phyloP scores from a whole-genome alignment of 1,139 yeast genomes.

The Yamadazyma buinensis region DNA sequence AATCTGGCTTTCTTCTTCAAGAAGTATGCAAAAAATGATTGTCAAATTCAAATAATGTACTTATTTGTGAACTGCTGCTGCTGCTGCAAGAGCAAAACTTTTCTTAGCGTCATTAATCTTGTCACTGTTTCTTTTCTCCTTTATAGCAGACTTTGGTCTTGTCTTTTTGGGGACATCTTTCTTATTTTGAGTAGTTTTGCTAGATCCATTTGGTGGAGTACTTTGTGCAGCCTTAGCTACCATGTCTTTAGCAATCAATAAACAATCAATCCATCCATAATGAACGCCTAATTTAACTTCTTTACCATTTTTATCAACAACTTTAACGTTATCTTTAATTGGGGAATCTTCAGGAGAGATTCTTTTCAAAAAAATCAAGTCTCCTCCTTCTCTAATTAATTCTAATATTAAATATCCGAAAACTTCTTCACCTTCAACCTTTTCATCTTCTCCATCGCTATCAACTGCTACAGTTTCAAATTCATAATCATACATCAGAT shows the following conservation, averaged over 20 bases:
- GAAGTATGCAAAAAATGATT: no score
- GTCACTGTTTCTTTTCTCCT: constrained; percentile 1
- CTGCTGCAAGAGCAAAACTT: constrained; percentile 46
- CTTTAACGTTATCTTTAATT: constrained; percentile 31
- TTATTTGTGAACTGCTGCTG: constrained; percentile 40
- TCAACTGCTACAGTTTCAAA: constrained; percentile 42
- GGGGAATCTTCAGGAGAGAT: constrained; percentile 22
- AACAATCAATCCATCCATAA: constrained; percentile 47
- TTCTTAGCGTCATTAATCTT: constrained; percentile 10
- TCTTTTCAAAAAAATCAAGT: constrained; percentile 55
- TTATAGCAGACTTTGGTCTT: constrained; percentile 8
- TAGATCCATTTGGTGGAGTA: not conserved
- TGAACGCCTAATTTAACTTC: constrained; percentile 33
- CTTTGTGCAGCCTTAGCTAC: constrained; percentile 19
- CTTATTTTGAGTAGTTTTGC: not conserved
- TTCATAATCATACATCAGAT: constrained; percentile 78
- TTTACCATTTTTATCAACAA: constrained; percentile 32
- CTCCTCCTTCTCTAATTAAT: constrained; percentile 51
- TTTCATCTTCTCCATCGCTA: constrained; percentile 36
- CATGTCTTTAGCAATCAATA: constrained; percentile 41
- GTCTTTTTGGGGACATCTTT: constrained; percentile 7
- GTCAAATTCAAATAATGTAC: no score
- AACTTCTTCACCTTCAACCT: constrained; percentile 21
- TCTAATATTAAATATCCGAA: constrained; percentile 66
- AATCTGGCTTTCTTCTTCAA: no score